Evolutionary conservation across 805 yeast species (phyloP).

Genomic region (Schwanniomyces occidentalis): DNA sequence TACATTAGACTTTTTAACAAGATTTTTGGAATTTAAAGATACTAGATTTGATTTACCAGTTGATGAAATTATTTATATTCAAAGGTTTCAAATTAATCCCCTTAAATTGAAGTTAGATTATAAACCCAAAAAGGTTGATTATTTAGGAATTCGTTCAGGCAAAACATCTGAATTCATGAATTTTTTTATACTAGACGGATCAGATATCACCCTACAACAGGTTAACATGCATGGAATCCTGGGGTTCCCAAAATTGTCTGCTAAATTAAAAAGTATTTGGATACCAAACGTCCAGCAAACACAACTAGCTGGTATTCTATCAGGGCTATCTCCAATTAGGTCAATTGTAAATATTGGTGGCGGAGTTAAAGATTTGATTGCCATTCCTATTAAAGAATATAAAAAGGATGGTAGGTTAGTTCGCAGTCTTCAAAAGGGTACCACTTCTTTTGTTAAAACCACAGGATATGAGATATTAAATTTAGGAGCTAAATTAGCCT

Average conservation of each 20-base stretch:
- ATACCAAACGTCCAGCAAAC: conserved; percentile 82
- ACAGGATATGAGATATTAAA: conserved; percentile 80
- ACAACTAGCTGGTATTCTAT: conserved; percentile 76
- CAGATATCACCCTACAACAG: conserved; percentile 64
- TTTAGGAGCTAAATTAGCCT: conserved; percentile 80
- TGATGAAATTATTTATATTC: conserved; percentile 68
- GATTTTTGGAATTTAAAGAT: conserved; percentile 83
- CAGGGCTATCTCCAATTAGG: conserved; percentile 81
- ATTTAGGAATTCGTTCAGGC: conserved; percentile 82
- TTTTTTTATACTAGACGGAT: conserved; percentile 84
- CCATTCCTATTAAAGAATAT: conserved; percentile 74
- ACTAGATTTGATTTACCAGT: conserved; percentile 60
- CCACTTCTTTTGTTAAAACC: conserved; percentile 67
- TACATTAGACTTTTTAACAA: conserved; percentile 75
- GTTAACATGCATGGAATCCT: conserved; percentile 70
- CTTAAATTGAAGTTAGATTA: conserved; percentile 76
- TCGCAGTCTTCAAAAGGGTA: conserved; percentile 74
- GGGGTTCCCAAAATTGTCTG: conserved; percentile 66
- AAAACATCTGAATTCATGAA: conserved; percentile 85
- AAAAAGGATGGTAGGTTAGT: conserved; percentile 68
- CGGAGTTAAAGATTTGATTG: conserved; percentile 72
- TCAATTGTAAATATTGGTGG: conserved; percentile 76
- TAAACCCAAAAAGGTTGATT: conserved; percentile 87
- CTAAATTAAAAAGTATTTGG: conserved; percentile 69
- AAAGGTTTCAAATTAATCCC: conserved; percentile 61